Evolutionary conservation across 768 basidiomycete species (phyloP), one percentile per base, ranked within the genome.

Genomic region (Pisolithus albus): DNA sequence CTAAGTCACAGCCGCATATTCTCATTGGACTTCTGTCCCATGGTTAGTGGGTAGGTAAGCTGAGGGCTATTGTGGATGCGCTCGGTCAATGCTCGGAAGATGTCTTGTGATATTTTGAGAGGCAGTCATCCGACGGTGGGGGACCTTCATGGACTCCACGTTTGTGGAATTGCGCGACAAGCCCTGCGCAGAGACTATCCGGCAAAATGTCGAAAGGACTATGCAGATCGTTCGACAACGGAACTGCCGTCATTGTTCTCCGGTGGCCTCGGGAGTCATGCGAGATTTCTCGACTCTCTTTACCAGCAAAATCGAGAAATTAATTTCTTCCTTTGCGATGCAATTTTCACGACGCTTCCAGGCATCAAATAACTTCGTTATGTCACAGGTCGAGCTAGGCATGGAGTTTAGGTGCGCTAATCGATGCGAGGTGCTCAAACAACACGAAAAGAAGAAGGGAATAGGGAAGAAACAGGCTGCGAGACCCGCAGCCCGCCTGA

Each of bases 71-170:
- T n/a, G 10, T 44, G 2, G 21, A 7, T 44, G 43, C 15, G 2
- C 23, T 26, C 7, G 7, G 26, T 28, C 26, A 13, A n/a, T 15
- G 13, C 28, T 24, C 10, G 15, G 24, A 16, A 38, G 50, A 13
- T 19, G 16, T 11, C 30, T 9, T 30, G 19, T 9, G 11, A 5
- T 28, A 16, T 11, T 53, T 7, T 0, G 4, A 9, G 0, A 1
- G 4, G 0, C 3, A 3, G 16, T 52, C 13, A 30, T 45, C 11
- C 30, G 50, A 5, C 61, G 60, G 64, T 65, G 64, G 64, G 47
- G 52, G 5, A 28, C 52, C 9, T 65, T 58, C 39, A 51, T 64
- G 63, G 49, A 53, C 6, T 41, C 43, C 19, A 50, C 44, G 0
- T 59, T 54, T 26, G 4, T 8, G 3, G 56, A 21, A 10, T 47